Evolutionary conservation across 495 filamentous ascomycete genomes (phyloP).

Genomic region (Trichoderma virens): DNA sequence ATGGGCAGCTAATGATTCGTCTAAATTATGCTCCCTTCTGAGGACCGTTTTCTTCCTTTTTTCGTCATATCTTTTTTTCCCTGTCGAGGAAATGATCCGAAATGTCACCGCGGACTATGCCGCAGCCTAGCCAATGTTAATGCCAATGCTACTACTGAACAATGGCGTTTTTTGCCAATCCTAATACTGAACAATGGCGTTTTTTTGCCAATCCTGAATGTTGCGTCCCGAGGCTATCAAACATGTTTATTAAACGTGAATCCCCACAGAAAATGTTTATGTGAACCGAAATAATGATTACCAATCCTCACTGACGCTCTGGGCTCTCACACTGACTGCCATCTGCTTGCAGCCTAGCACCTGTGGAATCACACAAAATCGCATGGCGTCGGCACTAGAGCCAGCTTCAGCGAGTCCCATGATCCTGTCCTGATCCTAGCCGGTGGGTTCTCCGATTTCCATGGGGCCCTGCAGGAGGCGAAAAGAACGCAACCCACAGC

Average conservation of each 20-base stretch:
- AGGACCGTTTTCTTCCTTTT: too few species aligned
- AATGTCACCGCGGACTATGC: background rate
- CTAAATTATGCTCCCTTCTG: too few species aligned
- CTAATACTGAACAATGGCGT: too few species aligned
- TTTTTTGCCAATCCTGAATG: background rate
- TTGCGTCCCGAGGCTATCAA: background rate
- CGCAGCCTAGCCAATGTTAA: background rate
- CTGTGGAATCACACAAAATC: too few species aligned
- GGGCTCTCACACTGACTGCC: background rate
- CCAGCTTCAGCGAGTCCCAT: too few species aligned
- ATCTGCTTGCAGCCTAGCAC: background rate
- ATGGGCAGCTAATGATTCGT: background rate
- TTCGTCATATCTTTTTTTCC: too few species aligned
- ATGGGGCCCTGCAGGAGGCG: too few species aligned
- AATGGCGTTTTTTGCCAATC: background rate
- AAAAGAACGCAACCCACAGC: background rate
- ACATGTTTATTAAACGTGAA: background rate
- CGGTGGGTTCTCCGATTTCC: background rate
- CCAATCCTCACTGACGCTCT: background rate
- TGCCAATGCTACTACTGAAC: background rate
- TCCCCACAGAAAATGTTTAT: constrained; percentile 2
- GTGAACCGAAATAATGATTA: background rate
- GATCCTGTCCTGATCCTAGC: background rate
- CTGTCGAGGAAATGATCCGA: too few species aligned
- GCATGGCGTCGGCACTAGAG: too few species aligned